Base-by-base conservation (phyloP, 176 grass and related monocot species). In the Zea luxurians region DNA sequence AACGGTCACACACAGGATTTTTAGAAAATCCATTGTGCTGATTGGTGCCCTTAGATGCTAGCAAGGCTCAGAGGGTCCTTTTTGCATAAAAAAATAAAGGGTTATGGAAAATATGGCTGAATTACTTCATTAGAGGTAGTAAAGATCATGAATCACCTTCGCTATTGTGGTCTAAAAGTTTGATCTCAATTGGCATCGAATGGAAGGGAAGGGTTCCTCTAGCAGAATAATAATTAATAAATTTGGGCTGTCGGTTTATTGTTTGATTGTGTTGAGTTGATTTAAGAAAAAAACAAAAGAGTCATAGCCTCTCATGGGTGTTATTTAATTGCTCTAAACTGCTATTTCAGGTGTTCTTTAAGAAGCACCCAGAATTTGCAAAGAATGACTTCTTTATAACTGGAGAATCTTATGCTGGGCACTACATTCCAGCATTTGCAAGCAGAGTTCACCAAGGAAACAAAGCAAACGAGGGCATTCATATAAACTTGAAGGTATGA, bases 371-470 rank as follows among this genome's bases (percentile, higher is more conserved):
- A 2, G 92, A 98, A 20, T 87, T 87, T 70, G 78, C 49, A 41
- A 86, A 82, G 9, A 95, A 98, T 36, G 89, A 98, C 65, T 98
- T 98, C 54, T 95, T 79, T 40, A 92, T 98, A 82, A 95, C 96
- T 8, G 96, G 96, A 78, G 96, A 98, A 62, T 98, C 96, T 50
- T 98, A 94, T 81, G 96, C 96, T 77, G 96, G 96, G 48, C 96
- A 98, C 85, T 98, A 94, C 75, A 88, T 98, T 88, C 96, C 96
- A 38, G 92, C 96, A 83, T 89, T 98, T 78, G 96, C 89, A 43
- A 90, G 79, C 59, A 78, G 89, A 8, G 85, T 98, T 57, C 88
- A 98, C 89, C 87, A 87, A 81, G 92, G 88, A 68, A 98, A 98
- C 69, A 98, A 98, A 83, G 92, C 88, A 63, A 80, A 88, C 7